A percentile compares a stretch with the other conserved stretches of the same genome.
These are phyloP conservation scores for Fusarium phyllophilum DNA, from an alignment of 2,329 filamentous ascomycete genomes.

Conservation along the genomic window DNA sequence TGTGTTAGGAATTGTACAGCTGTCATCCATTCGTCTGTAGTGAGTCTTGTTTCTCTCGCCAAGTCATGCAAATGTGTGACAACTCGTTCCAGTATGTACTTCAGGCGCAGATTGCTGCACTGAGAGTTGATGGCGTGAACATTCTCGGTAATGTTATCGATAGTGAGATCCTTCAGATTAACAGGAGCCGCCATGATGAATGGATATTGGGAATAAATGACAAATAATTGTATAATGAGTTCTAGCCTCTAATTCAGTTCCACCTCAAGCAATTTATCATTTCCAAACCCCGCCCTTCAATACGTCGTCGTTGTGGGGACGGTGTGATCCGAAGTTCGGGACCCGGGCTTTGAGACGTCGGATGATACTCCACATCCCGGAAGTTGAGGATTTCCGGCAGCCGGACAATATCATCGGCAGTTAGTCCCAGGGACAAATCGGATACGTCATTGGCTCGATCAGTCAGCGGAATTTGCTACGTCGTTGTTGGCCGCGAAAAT, in stretches of 20 bases:
- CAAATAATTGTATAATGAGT: not conserved
- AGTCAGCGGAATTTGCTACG: not conserved
- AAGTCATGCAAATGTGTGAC: constrained; percentile 81
- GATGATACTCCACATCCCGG: not conserved
- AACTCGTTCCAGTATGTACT: constrained; percentile 75
- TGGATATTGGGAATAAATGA: not conserved
- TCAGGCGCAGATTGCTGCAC: constrained; percentile 68
- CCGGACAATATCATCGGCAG: not conserved
- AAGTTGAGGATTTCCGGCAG: not conserved
- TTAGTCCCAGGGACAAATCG: not conserved
- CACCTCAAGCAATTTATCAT: not conserved
- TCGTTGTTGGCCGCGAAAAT: not conserved
- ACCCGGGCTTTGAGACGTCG: not conserved
- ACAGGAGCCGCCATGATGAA: constrained; percentile 12
- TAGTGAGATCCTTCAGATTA: constrained; percentile 65
- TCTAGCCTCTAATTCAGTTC: not conserved
- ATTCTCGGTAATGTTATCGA: constrained; percentile 80
- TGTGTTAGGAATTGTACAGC: constrained; percentile 74
- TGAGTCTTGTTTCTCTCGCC: constrained; percentile 77
- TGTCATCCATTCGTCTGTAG: constrained; percentile 77
- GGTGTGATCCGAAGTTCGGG: not conserved
- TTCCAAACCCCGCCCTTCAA: constrained; percentile 1
- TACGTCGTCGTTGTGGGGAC: not conserved
- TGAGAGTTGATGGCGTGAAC: constrained; percentile 76
- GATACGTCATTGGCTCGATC: not conserved